Conservation (phyloP, 441 rosid genomes). For the Adansonia grandidieri region DNA sequence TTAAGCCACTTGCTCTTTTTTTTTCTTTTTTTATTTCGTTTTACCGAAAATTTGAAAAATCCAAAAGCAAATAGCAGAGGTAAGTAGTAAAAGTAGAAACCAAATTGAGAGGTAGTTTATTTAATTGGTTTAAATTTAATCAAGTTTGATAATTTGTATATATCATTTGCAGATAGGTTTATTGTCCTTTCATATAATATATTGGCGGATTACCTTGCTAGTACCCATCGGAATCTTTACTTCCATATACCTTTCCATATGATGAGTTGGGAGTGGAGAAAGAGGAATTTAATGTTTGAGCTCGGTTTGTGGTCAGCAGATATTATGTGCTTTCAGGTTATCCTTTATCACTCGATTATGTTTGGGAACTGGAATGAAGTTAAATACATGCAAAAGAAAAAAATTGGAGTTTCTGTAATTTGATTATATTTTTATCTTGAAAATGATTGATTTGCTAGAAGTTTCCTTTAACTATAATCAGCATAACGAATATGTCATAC, state of each 20-base stretch:
- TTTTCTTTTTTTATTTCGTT: not conserved
- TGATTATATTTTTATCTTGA: not conserved
- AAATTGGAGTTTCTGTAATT: not conserved
- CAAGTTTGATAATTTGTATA: constrained; percentile 27
- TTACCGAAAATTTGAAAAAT: not conserved
- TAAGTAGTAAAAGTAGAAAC: not conserved
- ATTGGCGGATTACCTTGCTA: constrained; percentile 89
- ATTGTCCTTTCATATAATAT: constrained; percentile 75
- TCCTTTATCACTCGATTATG: constrained; percentile 14
- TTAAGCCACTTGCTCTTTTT: not conserved
- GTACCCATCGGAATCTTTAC: constrained; percentile 75
- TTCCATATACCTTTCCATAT: constrained; percentile 73
- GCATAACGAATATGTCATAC: not conserved
- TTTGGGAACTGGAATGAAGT: constrained; percentile 3
- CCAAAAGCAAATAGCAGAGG: not conserved
- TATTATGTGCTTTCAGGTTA: constrained; percentile 94
- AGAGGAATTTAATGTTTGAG: constrained; percentile 73
- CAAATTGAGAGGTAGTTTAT: not conserved
- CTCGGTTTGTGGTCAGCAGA: constrained; percentile 94
- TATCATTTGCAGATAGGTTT: constrained; percentile 62
- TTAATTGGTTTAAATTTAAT: constrained; percentile 1
- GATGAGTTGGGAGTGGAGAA: constrained; percentile 86
- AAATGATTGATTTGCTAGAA: not conserved
- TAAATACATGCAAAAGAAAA: not conserved
- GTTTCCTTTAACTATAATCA: not conserved